Conservation (phyloP, 148 eudicot genomes). For the Oxyria digyna region DNA sequence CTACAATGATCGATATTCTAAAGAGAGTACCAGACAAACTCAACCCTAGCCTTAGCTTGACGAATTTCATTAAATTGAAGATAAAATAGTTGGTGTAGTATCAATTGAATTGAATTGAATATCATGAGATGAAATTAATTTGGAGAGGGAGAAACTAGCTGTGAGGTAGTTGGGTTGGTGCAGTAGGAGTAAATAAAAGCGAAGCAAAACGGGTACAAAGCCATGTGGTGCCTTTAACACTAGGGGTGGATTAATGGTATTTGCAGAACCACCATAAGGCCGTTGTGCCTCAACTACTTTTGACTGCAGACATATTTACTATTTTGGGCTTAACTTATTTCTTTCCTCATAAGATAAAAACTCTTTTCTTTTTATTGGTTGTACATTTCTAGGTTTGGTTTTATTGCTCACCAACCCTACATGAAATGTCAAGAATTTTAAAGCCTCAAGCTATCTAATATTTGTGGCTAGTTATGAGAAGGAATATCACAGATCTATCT, state of each 20-base stretch:
- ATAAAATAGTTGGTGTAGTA: not conserved
- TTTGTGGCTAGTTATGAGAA: no score
- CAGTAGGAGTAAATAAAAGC: not conserved
- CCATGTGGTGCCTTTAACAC: not conserved
- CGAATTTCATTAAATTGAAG: not conserved
- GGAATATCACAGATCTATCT: no score
- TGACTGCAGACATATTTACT: not conserved
- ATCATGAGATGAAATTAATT: not conserved
- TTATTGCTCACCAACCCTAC: not conserved
- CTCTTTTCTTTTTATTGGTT: not conserved
- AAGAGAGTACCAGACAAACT: no score
- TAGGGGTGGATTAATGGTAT: not conserved
- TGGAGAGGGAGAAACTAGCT: not conserved
- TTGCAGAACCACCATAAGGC: not conserved
- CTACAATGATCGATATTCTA: not conserved
- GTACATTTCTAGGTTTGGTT: not conserved
- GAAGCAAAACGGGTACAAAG: not conserved
- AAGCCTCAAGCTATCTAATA: not conserved
- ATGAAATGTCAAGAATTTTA: not conserved
- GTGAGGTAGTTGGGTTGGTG: not conserved
- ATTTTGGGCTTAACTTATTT: no score
- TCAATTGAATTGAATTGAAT: not conserved
- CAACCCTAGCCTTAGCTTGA: not conserved
- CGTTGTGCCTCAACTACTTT: slow-evolving; percentile 3
- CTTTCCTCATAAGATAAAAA: no score